phyloP scores from a whole-genome alignment of 2,329 filamentous ascomycete species.

The Diaporthe vaccinii region DNA sequence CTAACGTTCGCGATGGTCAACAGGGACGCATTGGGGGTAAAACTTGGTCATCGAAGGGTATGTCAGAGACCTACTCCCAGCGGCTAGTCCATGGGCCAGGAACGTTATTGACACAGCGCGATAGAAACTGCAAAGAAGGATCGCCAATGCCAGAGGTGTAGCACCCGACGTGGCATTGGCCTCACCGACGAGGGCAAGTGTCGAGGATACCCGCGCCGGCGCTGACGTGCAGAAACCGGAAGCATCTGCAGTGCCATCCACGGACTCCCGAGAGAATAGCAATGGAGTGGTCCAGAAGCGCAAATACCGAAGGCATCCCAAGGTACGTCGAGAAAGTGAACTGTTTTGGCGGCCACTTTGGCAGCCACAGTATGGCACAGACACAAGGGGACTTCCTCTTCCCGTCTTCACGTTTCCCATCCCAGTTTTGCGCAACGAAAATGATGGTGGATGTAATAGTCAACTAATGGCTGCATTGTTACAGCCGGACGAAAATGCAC shows the following conservation, averaged over 20 bases:
- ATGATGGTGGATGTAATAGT: neutral
- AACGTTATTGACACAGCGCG: conserved; percentile 40
- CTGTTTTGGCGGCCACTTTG: neutral
- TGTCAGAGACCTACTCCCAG: conserved; percentile 47
- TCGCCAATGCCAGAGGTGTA: conserved; percentile 79
- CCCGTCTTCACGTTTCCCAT: too few relatives aligned
- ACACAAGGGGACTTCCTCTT: neutral
- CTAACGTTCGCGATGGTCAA: conserved; percentile 17
- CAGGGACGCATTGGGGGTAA: conserved; percentile 81
- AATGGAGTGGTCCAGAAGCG: conserved; percentile 69
- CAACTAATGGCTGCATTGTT: conserved; percentile 17
- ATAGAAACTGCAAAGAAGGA: conserved; percentile 86
- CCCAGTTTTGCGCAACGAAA: neutral
- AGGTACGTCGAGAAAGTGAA: conserved; percentile 61
- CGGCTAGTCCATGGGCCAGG: conserved; percentile 33
- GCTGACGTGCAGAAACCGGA: conserved; percentile 67
- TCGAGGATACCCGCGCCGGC: conserved; percentile 69
- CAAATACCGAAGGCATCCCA: conserved; percentile 84
- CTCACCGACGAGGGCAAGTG: conserved; percentile 62
- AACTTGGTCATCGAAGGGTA: conserved; percentile 85
- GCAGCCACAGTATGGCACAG: neutral
- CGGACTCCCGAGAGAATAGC: conserved; percentile 59
- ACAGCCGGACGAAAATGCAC: conserved; percentile 82
- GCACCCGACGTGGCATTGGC: conserved; percentile 66
- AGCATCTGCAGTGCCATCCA: conserved; percentile 47